These are phyloP conservation scores for Sporothrix brunneoviolacea DNA, from an alignment of 2,329 filamentous ascomycete species.

Conservation along the genomic window DNA sequence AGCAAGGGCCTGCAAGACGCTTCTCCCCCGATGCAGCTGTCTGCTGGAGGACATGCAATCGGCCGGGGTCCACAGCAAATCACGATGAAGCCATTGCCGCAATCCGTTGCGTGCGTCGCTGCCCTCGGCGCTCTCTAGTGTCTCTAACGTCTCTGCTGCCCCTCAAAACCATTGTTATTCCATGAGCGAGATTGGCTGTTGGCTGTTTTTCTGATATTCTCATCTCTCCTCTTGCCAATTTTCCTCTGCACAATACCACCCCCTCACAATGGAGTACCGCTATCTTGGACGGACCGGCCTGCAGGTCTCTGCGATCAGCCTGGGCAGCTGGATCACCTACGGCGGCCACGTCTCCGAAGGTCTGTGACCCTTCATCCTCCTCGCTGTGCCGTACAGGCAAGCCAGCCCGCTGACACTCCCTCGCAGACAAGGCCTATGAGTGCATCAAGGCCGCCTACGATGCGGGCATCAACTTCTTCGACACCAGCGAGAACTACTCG, in stretches of 20 bases:
- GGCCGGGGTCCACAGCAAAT: not conserved
- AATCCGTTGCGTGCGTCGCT: slow-evolving; percentile 1
- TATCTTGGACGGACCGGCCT: slow-evolving; percentile 65
- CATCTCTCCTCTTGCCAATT: too few species aligned
- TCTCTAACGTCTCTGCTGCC: too few species aligned
- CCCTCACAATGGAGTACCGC: slow-evolving; percentile 57
- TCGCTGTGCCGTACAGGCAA: not conserved
- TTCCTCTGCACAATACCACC: not conserved
- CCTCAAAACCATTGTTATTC: too few species aligned
- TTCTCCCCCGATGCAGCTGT: too few species aligned
- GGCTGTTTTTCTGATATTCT: too few species aligned
- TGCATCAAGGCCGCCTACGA: slow-evolving; percentile 60
- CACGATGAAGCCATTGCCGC: slow-evolving; percentile 6
- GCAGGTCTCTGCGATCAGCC: slow-evolving; percentile 65
- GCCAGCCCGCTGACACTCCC: not conserved
- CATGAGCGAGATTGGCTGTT: too few species aligned
- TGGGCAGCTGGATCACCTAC: slow-evolving; percentile 69
- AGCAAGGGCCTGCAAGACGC: too few species aligned
- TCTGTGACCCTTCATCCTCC: too few species aligned
- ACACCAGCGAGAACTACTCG: slow-evolving; percentile 52
- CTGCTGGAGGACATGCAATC: too few species aligned
- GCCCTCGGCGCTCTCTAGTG: too few species aligned
- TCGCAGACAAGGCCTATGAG: slow-evolving; percentile 31
- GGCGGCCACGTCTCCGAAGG: slow-evolving; percentile 65
- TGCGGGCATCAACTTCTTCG: slow-evolving; percentile 57